A percentile compares a stretch with the other conserved stretches of the same genome.
Evolutionary conservation across 1,284 basidiomycete genomes (phyloP).

Genomic region (Leccinum cinnamomeum): DNA sequence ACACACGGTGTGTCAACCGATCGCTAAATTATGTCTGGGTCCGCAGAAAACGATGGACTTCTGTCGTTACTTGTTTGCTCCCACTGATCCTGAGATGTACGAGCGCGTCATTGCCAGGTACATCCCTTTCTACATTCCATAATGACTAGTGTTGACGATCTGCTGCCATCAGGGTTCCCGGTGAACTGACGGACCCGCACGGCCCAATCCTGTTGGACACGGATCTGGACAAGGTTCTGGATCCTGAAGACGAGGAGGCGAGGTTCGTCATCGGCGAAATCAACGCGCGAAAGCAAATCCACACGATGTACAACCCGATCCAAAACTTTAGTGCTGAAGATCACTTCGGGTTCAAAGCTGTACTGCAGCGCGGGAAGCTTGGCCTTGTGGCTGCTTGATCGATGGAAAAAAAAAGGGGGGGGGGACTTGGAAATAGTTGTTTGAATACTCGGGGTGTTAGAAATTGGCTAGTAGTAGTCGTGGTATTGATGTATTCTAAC

Average conservation of each 20-base stretch:
- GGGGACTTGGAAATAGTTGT: not conserved
- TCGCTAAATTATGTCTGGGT: not conserved
- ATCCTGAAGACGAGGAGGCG: conserved; percentile 25
- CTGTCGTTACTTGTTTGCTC: not conserved
- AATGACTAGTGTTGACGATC: not conserved
- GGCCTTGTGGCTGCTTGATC: too few species aligned
- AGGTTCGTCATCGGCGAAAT: conserved; percentile 13
- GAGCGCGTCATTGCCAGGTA: not conserved
- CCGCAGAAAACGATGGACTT: not conserved
- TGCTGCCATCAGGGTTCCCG: conserved; percentile 9
- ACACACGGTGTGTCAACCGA: not conserved
- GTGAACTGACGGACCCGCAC: conserved; percentile 16
- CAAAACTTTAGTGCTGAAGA: conserved; percentile 10
- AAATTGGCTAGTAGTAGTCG: not conserved
- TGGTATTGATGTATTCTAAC: too few species aligned
- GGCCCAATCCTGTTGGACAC: conserved; percentile 18
- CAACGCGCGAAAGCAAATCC: conserved; percentile 15
- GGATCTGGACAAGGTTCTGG: conserved; percentile 7
- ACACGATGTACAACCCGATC: conserved; percentile 25
- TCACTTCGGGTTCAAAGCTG: conserved; percentile 2
- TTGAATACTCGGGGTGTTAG: not conserved
- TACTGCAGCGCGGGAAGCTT: not conserved
- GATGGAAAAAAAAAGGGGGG: too few species aligned
- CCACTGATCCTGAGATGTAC: not conserved
- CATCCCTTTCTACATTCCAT: not conserved